A percentile compares a stretch with the other conserved stretches of the same genome.
These are phyloP conservation scores for Apiospora saccharicola DNA, from an alignment of 2,329 filamentous ascomycete species.

Conservation along the genomic window DNA sequence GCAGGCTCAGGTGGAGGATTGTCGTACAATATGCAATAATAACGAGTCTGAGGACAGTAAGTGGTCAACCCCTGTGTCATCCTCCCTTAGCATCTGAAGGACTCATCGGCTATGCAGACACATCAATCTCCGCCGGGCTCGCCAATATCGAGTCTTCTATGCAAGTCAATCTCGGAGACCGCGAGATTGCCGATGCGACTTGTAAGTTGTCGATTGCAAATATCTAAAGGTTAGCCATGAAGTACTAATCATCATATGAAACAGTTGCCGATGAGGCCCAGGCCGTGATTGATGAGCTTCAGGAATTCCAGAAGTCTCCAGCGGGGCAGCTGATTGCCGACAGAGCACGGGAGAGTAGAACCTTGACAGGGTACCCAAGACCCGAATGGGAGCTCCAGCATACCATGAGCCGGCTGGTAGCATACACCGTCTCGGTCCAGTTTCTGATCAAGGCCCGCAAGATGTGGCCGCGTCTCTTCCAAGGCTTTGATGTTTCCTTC, in stretches of 20 bases:
- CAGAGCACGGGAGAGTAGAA: background rate
- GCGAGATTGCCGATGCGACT: background rate
- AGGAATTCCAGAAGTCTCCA: background rate
- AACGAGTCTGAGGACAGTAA: background rate
- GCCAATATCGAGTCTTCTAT: background rate
- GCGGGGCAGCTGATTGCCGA: background rate
- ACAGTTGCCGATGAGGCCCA: background rate
- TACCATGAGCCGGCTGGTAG: conserved; percentile 27
- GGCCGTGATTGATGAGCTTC: background rate
- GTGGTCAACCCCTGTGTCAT: background rate
- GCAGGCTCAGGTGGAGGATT: background rate
- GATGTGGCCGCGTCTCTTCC: conserved; percentile 32
- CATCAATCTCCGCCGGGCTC: background rate
- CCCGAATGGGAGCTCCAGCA: conserved; percentile 24
- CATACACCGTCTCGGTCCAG: conserved; percentile 28
- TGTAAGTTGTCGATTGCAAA: background rate
- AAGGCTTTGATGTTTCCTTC: conserved; percentile 20
- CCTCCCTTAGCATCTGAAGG: background rate
- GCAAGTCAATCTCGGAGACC: background rate
- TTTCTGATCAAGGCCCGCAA: conserved; percentile 20
- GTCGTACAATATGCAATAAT: background rate
- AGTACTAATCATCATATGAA: background rate
- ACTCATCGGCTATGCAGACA: background rate
- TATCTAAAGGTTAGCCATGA: background rate
- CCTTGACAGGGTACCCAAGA: background rate